Evolutionary conservation across 2,329 filamentous ascomycete species (phyloP).

Genomic region (Zopfia rhizophila): DNA sequence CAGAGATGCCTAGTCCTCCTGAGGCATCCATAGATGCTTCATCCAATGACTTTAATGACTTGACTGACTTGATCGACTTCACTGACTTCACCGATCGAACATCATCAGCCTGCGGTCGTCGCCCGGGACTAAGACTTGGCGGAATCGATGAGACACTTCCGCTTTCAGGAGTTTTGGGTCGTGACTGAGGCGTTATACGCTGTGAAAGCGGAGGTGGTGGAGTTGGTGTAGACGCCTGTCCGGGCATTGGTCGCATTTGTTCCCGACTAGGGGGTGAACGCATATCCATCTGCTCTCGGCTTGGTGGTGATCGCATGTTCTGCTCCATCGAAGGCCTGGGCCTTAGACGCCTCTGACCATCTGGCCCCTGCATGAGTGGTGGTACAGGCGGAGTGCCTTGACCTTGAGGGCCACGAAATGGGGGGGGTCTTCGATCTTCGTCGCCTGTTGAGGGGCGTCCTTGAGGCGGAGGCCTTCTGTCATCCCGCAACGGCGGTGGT

Average conservation of each 20-base stretch:
- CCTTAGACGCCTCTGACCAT: constrained; percentile 30
- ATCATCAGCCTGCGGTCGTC: constrained; percentile 42
- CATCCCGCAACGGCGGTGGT: constrained; percentile 29
- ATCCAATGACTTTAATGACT: constrained; percentile 36
- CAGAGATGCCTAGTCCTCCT: constrained; percentile 28
- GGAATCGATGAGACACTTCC: constrained; percentile 29
- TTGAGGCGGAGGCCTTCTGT: constrained; percentile 22
- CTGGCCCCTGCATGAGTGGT: constrained; percentile 17
- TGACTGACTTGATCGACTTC: constrained; percentile 39
- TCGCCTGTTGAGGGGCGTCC: constrained; percentile 38
- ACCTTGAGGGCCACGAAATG: constrained; percentile 24
- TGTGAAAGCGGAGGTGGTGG: constrained; percentile 41
- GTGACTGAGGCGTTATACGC: constrained; percentile 52
- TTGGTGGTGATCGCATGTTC: constrained; percentile 45
- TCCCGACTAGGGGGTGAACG: constrained; percentile 43
- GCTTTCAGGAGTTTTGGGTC: constrained; percentile 47
- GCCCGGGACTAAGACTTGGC: constrained; percentile 36
- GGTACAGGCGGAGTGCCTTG: constrained; percentile 38
- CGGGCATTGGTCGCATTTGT: constrained; percentile 35
- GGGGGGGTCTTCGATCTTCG: constrained; percentile 39
- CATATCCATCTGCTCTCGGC: constrained; percentile 48
- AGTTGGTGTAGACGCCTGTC: constrained; percentile 32
- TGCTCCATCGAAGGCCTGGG: constrained; percentile 48
- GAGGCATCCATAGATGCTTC: constrained; percentile 36
- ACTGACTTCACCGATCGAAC: constrained; percentile 40